Evolutionary conservation across 2,329 filamentous ascomycete species (phyloP).

Genomic region (Dactylellina drechsleri): DNA sequence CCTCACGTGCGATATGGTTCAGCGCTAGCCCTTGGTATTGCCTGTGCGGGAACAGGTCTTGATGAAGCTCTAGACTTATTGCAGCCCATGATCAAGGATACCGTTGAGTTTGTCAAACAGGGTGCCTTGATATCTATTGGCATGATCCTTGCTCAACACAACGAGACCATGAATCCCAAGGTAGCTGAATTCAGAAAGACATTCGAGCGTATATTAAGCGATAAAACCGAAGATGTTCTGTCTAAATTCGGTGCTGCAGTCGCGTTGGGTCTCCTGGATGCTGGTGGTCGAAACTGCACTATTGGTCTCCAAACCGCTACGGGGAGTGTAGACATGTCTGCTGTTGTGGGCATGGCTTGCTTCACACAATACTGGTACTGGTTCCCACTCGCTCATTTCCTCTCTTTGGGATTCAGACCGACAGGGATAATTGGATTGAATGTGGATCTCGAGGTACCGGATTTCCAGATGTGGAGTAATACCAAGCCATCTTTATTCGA

Average conservation of each 20-base stretch:
- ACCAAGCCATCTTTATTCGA: constrained; percentile 95
- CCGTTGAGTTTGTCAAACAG: constrained; percentile 96
- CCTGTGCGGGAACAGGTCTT: constrained; percentile 93
- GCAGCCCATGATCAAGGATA: constrained; percentile 99
- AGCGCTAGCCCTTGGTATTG: constrained; percentile 97
- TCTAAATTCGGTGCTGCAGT: constrained; percentile 97
- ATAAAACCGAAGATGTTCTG: constrained; percentile 98
- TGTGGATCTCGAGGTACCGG: constrained; percentile 89
- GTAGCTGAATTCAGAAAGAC: constrained; percentile 90
- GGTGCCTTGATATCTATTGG: constrained; percentile 91
- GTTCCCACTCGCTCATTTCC: constrained; percentile 98
- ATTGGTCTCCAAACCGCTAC: constrained; percentile 98
- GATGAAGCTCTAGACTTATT: constrained; percentile 96
- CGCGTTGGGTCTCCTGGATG: constrained; percentile 95
- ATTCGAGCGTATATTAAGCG: constrained; percentile 89
- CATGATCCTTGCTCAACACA: constrained; percentile 99
- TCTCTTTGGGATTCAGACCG: constrained; percentile 94
- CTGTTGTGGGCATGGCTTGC: constrained; percentile 95
- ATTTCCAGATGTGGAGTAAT: constrained; percentile 95
- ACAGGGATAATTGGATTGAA: constrained; percentile 96
- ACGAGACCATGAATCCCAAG: constrained; percentile 98
- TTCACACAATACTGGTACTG: constrained; percentile 99
- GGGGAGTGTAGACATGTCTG: constrained; percentile 97
- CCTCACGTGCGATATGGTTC: constrained; percentile 97
- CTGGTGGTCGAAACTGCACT: constrained; percentile 96